Conservation (phyloP, 495 filamentous ascomycete genomes). For the Alectoria sarmentosa region DNA sequence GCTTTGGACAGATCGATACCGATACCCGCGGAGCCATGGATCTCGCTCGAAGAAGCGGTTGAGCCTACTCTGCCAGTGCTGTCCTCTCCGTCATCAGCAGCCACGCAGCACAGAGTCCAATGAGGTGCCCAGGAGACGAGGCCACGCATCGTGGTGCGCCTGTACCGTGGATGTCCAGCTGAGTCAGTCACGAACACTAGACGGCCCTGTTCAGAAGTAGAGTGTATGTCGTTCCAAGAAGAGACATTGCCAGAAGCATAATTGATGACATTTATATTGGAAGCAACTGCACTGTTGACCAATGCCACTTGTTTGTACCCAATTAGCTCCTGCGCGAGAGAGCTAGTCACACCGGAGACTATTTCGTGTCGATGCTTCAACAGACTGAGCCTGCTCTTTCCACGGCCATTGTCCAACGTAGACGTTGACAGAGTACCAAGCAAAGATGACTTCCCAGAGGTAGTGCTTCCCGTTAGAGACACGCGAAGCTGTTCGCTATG, state of each 20-base stretch:
- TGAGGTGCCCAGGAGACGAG: constrained; percentile 95
- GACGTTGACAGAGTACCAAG: constrained; percentile 83
- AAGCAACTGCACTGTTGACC: constrained; percentile 16
- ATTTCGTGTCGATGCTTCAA: constrained; percentile 95
- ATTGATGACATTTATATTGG: constrained; percentile 61
- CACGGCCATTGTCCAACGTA: constrained; percentile 83
- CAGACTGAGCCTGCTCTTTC: constrained; percentile 77
- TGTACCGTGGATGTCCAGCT: constrained; percentile 79
- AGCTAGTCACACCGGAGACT: constrained; percentile 83
- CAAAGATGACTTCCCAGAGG: constrained; percentile 89
- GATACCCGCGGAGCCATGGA: constrained; percentile 42
- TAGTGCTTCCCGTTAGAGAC: constrained; percentile 82
- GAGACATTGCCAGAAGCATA: constrained; percentile 81
- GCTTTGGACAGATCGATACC: constrained; percentile 65
- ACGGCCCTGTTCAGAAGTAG: constrained; percentile 61
- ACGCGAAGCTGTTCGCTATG: constrained; percentile 76
- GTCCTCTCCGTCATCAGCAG: constrained; percentile 64
- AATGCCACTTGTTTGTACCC: constrained; percentile 53
- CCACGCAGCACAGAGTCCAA: constrained; percentile 82
- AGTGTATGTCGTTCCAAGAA: constrained; percentile 91
- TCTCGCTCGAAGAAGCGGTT: constrained; percentile 37
- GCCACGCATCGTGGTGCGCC: constrained; percentile 78
- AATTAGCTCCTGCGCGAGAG: constrained; percentile 84
- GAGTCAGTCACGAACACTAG: constrained; percentile 85
- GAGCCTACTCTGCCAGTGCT: constrained; percentile 32